These are phyloP conservation scores for Coemansia reversa DNA, from an alignment of 192 early-diverging fungal genomes.

Conservation along the genomic window DNA sequence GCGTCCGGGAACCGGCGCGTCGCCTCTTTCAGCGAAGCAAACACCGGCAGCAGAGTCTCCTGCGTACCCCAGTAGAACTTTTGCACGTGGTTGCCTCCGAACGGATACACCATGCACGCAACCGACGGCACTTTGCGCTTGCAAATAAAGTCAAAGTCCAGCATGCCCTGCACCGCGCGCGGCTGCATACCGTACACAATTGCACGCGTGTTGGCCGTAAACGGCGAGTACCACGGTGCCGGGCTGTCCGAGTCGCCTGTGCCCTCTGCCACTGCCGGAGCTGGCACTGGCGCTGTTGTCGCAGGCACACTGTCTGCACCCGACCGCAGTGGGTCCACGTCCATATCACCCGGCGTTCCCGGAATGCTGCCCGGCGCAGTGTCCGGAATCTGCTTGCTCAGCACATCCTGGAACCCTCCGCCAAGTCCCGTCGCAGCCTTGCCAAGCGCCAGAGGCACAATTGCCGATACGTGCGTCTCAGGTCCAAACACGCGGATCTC, in stretches of 20 bases:
- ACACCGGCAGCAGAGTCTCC: constrained; percentile 94
- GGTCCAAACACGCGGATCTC: constrained; percentile 96
- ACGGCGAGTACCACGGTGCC: constrained; percentile 69
- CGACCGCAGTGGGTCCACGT: constrained; percentile 34
- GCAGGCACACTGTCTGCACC: constrained; percentile 15
- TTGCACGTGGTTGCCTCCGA: constrained; percentile 97
- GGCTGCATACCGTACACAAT: constrained; percentile 99
- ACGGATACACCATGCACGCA: constrained; percentile 98
- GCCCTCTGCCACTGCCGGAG: constrained; percentile 28
- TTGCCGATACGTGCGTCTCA: constrained; percentile 98
- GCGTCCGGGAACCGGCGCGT: constrained; percentile 84
- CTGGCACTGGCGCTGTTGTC: constrained; percentile 49
- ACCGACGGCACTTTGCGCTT: constrained; percentile 88
- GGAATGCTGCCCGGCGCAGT: constrained; percentile 52
- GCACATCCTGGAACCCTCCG: constrained; percentile 61
- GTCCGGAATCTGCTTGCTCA: constrained; percentile 56
- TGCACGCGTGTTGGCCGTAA: constrained; percentile 79
- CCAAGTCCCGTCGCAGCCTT: constrained; percentile 55
- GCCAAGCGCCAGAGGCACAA: constrained; percentile 88
- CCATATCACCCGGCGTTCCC: constrained; percentile 48
- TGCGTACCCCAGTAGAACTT: constrained; percentile 99
- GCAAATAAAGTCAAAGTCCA: constrained; percentile 99
- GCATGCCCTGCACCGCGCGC: constrained; percentile 97
- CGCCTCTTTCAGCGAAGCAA: constrained; percentile 84
- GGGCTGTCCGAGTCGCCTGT: constrained; percentile 24